Conservation (phyloP, 2,329 filamentous ascomycete species). For the Aspergillus jensenii region DNA sequence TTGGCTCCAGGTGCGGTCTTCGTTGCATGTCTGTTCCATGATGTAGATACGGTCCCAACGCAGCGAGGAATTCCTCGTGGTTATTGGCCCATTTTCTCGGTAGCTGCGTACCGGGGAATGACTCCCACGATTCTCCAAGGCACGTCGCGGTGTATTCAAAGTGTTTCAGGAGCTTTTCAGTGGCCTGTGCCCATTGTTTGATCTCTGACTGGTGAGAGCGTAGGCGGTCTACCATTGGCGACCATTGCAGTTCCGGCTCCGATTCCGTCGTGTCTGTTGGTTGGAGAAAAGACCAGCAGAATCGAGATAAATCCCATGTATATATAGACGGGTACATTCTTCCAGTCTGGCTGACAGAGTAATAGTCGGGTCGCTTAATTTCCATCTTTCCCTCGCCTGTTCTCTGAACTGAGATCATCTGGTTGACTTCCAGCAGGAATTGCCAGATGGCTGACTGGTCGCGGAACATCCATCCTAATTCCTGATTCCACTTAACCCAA, state of each 20-base stretch:
- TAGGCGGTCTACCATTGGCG: not conserved
- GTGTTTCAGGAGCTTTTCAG: not conserved
- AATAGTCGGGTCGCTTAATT: not conserved
- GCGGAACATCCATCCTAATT: conserved; percentile 2
- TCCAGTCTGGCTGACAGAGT: not conserved
- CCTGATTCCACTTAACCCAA: not conserved
- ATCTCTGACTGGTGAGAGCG: not conserved
- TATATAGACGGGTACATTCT: not conserved
- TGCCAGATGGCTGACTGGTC: conserved; percentile 5
- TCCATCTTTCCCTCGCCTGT: not conserved
- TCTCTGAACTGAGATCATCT: not conserved
- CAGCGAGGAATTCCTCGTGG: not conserved
- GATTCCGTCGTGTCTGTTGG: not conserved
- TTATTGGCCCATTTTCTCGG: not conserved
- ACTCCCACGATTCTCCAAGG: not conserved
- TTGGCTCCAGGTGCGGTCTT: not conserved
- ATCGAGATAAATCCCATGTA: conserved; percentile 4
- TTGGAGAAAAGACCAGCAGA: conserved; percentile 4
- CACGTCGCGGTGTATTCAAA: not conserved
- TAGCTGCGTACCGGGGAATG: not conserved
- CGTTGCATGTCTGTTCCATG: not conserved
- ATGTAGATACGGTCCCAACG: not conserved
- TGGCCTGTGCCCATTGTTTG: not conserved
- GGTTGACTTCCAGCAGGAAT: not conserved
- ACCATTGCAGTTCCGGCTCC: not conserved